Evolutionary conservation across 164 flowering plant genomes (phyloP).

Genomic region (Kalanchoe fedtschenkoi): DNA sequence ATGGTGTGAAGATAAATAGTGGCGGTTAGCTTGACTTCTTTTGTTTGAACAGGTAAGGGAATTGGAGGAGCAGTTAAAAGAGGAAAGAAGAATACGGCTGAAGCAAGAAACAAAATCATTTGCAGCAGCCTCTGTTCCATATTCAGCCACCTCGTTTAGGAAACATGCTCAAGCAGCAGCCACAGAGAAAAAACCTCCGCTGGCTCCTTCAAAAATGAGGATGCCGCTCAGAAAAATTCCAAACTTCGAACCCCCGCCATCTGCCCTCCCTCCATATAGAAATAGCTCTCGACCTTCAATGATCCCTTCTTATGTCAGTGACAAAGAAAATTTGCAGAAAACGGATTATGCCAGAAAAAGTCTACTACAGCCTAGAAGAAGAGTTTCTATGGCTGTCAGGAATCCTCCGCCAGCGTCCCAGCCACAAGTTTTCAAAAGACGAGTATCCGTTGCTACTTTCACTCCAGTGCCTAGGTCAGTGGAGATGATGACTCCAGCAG

Average conservation of each 20-base stretch:
- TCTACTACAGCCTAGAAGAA: slow-evolving; percentile 40
- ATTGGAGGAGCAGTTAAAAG: slow-evolving; percentile 68
- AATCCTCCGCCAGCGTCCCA: slow-evolving; percentile 21
- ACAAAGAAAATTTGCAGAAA: slow-evolving; percentile 43
- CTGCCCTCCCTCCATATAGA: slow-evolving; percentile 22
- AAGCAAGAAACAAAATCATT: slow-evolving; percentile 58
- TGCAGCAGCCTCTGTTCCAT: slow-evolving; percentile 33
- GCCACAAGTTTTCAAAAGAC: slow-evolving; percentile 26
- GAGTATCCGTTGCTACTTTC: slow-evolving; percentile 64
- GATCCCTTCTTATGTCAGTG: slow-evolving; percentile 13
- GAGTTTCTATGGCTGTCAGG: slow-evolving; percentile 45
- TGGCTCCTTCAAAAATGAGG: slow-evolving; percentile 39
- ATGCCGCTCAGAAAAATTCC: slow-evolving; percentile 55
- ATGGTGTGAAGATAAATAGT: too few relatives aligned
- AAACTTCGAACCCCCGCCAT: slow-evolving; percentile 39
- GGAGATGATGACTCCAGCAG: slow-evolving; percentile 45
- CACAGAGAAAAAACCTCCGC: slow-evolving; percentile 61
- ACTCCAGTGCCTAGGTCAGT: slow-evolving; percentile 24
- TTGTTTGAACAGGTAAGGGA: slow-evolving; percentile 49
- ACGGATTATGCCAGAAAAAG: slow-evolving; percentile 13
- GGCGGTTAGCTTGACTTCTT: too few relatives aligned
- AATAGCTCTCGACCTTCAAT: background rate
- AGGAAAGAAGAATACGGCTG: slow-evolving; percentile 64
- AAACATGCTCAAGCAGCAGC: slow-evolving; percentile 22
- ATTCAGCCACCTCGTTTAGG: slow-evolving; percentile 9